phyloP scores from a whole-genome alignment of 2,329 filamentous ascomycete species.

The Cercospora sp. region DNA sequence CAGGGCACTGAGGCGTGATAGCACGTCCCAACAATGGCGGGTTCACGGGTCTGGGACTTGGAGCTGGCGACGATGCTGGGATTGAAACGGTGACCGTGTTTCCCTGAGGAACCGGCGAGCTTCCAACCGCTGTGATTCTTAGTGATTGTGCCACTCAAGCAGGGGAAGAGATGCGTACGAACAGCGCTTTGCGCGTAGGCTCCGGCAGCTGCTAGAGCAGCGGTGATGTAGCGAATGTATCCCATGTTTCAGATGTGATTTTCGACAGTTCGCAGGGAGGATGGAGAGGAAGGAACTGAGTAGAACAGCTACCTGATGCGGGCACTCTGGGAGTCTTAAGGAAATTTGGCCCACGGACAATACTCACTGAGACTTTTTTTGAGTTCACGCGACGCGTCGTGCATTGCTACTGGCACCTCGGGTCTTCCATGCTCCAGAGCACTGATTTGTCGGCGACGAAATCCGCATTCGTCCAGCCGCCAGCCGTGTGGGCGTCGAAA shows the following conservation, averaged over 20 bases:
- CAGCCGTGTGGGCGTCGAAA: neutral
- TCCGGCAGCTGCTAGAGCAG: neutral
- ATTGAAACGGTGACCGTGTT: neutral
- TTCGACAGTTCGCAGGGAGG: too few relatives aligned
- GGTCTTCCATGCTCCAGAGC: neutral
- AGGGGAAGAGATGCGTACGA: neutral
- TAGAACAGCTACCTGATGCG: neutral
- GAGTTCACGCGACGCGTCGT: constrained; percentile 5
- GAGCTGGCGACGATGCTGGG: neutral
- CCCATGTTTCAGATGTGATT: neutral
- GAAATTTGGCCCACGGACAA: neutral
- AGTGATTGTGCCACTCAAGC: neutral
- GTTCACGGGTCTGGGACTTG: neutral
- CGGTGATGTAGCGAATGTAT: neutral
- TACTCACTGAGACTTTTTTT: neutral
- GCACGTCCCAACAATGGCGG: neutral
- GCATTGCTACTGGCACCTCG: constrained; percentile 2
- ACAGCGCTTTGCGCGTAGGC: neutral
- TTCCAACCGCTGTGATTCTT: neutral
- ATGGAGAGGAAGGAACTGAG: neutral
- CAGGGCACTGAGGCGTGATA: neutral
- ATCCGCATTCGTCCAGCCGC: constrained; percentile 2
- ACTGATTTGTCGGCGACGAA: neutral
- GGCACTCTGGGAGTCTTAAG: neutral
- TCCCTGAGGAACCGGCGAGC: neutral